These are phyloP conservation scores for Curvularia spicifera DNA, from an alignment of 2,329 filamentous ascomycete species.

Conservation along the genomic window DNA sequence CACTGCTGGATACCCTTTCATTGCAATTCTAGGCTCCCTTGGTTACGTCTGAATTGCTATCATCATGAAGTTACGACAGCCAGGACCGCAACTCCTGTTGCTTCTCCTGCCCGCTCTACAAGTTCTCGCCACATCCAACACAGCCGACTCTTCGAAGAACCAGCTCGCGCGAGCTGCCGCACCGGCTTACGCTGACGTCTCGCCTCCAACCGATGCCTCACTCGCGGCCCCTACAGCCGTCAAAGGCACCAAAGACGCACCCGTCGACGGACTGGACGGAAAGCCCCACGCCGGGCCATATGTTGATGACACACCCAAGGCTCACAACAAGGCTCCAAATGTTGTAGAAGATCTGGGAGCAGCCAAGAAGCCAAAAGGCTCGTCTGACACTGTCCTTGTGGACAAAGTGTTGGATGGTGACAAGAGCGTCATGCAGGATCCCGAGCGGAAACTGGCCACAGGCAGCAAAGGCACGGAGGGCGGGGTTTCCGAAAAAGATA, in stretches of 20 bases:
- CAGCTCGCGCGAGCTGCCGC: conserved; percentile 40
- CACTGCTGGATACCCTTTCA: conserved; percentile 8
- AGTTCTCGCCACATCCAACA: conserved; percentile 58
- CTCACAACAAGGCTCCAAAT: conserved; percentile 41
- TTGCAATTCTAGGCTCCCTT: conserved; percentile 9
- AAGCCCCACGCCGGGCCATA: conserved; percentile 89
- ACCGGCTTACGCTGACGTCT: conserved; percentile 32
- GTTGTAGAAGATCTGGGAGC: conserved; percentile 49
- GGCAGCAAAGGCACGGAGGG: conserved; percentile 89
- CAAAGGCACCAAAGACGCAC: conserved; percentile 76
- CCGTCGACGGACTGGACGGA: conserved; percentile 90
- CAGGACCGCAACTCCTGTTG: conserved; percentile 54
- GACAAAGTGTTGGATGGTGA: conserved; percentile 58
- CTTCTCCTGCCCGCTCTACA: conserved; percentile 68
- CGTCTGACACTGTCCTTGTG: conserved; percentile 35
- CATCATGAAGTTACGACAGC: conserved; percentile 66
- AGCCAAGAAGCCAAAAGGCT: conserved; percentile 36
- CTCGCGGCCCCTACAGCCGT: conserved; percentile 30
- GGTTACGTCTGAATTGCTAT: conserved; percentile 20
- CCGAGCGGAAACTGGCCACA: conserved; percentile 74
- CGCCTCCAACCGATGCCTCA: conserved; percentile 30
- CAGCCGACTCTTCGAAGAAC: conserved; percentile 40
- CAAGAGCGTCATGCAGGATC: conserved; percentile 93
- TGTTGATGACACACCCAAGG: conserved; percentile 60
- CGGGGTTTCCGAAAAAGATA: conserved; percentile 86